Evolutionary conservation across 2,329 filamentous ascomycete species (phyloP), one percentile per base, ranked within the genome.

Genomic region (Chaetomium sp.): DNA sequence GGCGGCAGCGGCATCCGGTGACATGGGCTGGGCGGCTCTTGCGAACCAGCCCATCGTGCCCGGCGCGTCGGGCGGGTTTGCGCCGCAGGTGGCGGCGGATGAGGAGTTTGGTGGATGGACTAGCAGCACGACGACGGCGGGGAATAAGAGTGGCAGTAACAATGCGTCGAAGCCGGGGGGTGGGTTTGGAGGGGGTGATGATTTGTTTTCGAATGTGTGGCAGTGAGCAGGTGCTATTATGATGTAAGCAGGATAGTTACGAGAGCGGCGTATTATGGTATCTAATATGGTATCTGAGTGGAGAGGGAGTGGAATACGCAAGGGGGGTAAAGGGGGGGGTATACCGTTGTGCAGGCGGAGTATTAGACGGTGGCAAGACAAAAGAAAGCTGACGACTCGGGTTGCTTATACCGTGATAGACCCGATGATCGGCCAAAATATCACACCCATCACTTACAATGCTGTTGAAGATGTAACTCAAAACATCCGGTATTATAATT

Each of bases 81-180:
- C 76, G 42, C 84, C 89, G 32, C 86, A 87, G 65, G 88, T 96
- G 2, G 80, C 88, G 38, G 87, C 89, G 0, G 92, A 97, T 65
- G 92, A 97, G 71, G 92, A 97, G 68, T 97, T 96, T 74, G 92
- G 92, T 19, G 91, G 92, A 10, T 97, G 92, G 92, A 85, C 89
- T 48, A 95, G 89, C 78, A 74, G 86, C 80, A 66, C 80, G 63
- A 64, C 76, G 73, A 76, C 72, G 36, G 66, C 74, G 19, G 19
- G 19, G 19, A 27, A 27, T 27, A 27, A 27, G 19, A 27, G 19
- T 3, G 19, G 19, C 44, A 70, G 69, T 49, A 70, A 70, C 32
- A 67, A 72, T 34, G 66, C 71, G 11, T 37, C 78, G 49, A 81
- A 87, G 72, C 75, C 85, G 37, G 73, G 79, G 33, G 74, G 78